Conservation (phyloP, 495 filamentous ascomycete species). For the Alectoria sarmentosa region DNA sequence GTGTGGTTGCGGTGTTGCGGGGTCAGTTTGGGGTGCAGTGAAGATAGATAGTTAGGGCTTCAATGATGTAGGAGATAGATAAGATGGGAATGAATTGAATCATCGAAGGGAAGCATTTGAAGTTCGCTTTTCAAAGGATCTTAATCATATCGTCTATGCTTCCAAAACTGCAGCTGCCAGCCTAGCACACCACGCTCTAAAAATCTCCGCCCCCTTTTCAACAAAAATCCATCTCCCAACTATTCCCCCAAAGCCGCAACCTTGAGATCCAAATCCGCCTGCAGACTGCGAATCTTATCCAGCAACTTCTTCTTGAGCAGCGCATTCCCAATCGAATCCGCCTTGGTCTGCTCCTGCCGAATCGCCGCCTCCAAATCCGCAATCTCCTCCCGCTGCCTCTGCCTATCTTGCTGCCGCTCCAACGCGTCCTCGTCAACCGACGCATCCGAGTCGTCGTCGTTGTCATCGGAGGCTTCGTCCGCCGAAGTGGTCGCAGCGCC, state of each 20-base stretch:
- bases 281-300: slow-evolving; percentile 41
- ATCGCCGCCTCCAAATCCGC: slow-evolving; percentile 43
- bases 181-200: no score
- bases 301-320: slow-evolving; percentile 47
- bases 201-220: neutral
- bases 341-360: slow-evolving; percentile 37
- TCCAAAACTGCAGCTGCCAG: neutral
- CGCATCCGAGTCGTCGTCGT: slow-evolving; percentile 33
- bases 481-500: slow-evolving; percentile 35
- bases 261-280: slow-evolving; percentile 43
- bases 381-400: slow-evolving; percentile 45
- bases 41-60: no score
- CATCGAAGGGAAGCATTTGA: no score
- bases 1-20: no score
- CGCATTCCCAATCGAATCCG: slow-evolving; percentile 37
- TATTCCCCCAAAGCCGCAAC: slow-evolving; percentile 40
- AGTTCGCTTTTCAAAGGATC: no score
- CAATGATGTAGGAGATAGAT: no score
- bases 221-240: neutral
- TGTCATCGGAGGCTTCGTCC: slow-evolving; percentile 29
- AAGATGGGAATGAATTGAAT: neutral
- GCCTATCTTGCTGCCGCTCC: slow-evolving; percentile 42
- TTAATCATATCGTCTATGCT: no score
- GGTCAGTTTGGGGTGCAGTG: no score
- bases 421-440: slow-evolving; percentile 48